Percentiles rank a stretch among this genome's conserved stretches.
phyloP scores from a whole-genome alignment of 371 early-diverging fungal genomes.

The Rhizopus delemar region DNA sequence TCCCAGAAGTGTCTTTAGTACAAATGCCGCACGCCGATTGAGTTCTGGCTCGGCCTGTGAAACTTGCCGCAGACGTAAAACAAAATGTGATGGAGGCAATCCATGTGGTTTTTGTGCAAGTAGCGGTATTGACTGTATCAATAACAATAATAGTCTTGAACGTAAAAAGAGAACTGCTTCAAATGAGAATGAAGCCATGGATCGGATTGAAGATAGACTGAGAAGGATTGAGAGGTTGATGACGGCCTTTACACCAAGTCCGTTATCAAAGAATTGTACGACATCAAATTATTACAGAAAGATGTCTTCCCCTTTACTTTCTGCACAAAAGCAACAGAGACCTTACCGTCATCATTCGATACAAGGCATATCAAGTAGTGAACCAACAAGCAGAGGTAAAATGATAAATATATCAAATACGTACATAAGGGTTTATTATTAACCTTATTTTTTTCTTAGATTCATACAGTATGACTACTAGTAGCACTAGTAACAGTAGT shows the following conservation, averaged over 20 bases:
- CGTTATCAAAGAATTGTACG: constrained; percentile 29
- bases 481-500: too few relatives aligned
- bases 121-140: constrained; percentile 35
- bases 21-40: constrained; percentile 43
- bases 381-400: not conserved
- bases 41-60: constrained; percentile 56
- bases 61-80: constrained; percentile 53
- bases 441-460: too few relatives aligned
- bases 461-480: too few relatives aligned
- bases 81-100: constrained; percentile 54
- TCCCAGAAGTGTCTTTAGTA: constrained; percentile 32
- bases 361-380: constrained; percentile 11
- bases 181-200: constrained; percentile 37
- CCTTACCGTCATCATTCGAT: constrained; percentile 21
- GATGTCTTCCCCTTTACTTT: constrained; percentile 21
- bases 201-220: constrained; percentile 43
- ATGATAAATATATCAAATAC: too few relatives aligned
- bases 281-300: constrained; percentile 16
- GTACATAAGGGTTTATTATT: too few relatives aligned
- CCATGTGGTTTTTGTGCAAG: constrained; percentile 50
- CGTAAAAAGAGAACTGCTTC: constrained; percentile 24
- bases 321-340: constrained; percentile 20
- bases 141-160: constrained; percentile 25
- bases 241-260: constrained; percentile 42
- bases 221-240: constrained; percentile 43